Conservation (phyloP, 192 early-diverging fungal genomes). For the Tieghemiomyces parasiticus region DNA sequence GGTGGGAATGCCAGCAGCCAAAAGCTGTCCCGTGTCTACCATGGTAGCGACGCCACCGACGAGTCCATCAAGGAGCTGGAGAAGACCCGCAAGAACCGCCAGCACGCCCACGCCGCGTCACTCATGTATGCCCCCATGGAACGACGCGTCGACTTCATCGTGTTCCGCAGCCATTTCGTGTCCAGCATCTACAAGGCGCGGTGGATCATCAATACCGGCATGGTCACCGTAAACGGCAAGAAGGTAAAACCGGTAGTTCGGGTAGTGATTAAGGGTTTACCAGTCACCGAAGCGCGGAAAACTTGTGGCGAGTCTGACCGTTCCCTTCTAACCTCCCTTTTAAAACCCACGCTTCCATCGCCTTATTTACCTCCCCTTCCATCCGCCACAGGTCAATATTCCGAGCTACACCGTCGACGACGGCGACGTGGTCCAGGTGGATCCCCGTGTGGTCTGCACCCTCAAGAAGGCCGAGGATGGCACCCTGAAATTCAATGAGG, state of each 20-base stretch:
- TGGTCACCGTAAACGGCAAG: constrained; percentile 86
- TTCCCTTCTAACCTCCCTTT: too few species aligned
- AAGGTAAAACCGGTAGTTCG: too few species aligned
- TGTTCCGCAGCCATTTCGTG: constrained; percentile 87
- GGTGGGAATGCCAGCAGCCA: background rate
- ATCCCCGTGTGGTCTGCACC: constrained; percentile 52
- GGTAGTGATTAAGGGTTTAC: too few species aligned
- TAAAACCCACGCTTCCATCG: too few species aligned
- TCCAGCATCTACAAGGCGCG: constrained; percentile 74
- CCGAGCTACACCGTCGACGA: constrained; percentile 68
- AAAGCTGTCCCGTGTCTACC: background rate
- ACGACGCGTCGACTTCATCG: constrained; percentile 79
- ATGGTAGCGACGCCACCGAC: background rate
- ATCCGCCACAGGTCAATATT: constrained; percentile 52
- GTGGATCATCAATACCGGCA: constrained; percentile 63
- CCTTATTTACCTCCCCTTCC: too few species aligned
- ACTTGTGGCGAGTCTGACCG: too few species aligned
- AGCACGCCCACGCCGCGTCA: constrained; percentile 52
- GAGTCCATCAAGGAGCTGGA: background rate
- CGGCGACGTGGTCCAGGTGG: constrained; percentile 77
- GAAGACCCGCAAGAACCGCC: constrained; percentile 4
- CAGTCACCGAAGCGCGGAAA: too few species aligned
- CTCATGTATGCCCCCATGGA: constrained; percentile 81
- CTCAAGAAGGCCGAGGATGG: constrained; percentile 31
- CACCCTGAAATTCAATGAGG: constrained; percentile 39